Evolutionary conservation across 805 yeast species (phyloP), one percentile per base, ranked within the genome.

Genomic region (Citeromyces matritensis): DNA sequence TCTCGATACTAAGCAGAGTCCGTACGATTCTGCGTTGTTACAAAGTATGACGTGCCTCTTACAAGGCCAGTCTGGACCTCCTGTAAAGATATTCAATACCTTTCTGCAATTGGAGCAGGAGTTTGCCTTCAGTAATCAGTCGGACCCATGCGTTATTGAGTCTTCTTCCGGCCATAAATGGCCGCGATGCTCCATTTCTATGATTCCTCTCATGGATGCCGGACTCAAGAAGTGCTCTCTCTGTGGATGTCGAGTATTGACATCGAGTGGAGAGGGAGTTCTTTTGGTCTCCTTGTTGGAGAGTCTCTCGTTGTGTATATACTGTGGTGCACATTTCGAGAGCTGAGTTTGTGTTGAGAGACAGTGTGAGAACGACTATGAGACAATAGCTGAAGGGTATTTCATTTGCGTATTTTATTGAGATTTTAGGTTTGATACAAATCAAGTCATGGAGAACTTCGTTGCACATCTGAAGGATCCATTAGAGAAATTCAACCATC

Each of bases 131-230:
- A 9, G 14, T 3, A 27, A 26, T 3, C 21, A 17, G 21, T 36
- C 39, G 19, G 36, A 37, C n/a, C 21, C 29, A 1, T 32, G 30
- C 7, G 24, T 34, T 5, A 39, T 44, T 9, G 31, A 33, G 4
- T 44, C 48, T 4, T 30, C 33, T n/a, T 46, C 49, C 12, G 49
- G 45, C 10, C 55, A 55, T 30, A 21, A 30, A 3, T 60, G 65
- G 65, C 47, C 42, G 24, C 40, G 60, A 17, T 60, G 67, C 38
- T 39, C 51, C 9, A 40, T 52, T 4, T 55, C 63, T 1, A 35
- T 58, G 21, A 37, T 58, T 10, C 67, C 67, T 1, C 31, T 60
- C 6, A 29, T 57, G 23, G 46, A 49, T 6, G 46, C 59, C 4
- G 35, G 46, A 6, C 46, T 55, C 3, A 53, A 48, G 28, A 35